These are phyloP conservation scores for Penicillium olsonii DNA, from an alignment of 2,329 filamentous ascomycete species.

Conservation along the genomic window DNA sequence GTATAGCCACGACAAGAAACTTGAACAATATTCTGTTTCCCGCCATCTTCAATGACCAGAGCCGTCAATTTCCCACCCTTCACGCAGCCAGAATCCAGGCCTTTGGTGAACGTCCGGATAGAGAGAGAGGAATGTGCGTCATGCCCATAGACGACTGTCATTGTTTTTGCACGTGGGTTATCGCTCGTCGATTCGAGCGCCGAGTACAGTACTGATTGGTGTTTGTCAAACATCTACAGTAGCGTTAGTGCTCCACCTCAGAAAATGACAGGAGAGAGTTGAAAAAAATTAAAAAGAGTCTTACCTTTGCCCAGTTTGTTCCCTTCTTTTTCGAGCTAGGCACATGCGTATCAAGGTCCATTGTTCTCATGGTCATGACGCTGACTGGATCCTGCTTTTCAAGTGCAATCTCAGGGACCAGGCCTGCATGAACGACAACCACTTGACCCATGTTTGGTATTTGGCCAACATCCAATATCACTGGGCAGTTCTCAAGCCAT, in stretches of 20 bases:
- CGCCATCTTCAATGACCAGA: slow-evolving; percentile 67
- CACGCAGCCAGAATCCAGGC: slow-evolving; percentile 82
- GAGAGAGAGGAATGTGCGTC: slow-evolving; percentile 73
- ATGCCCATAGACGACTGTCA: slow-evolving; percentile 83
- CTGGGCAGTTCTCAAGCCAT: slow-evolving; percentile 71
- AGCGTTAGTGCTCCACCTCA: neutral
- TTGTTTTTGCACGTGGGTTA: slow-evolving; percentile 40
- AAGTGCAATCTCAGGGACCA: slow-evolving; percentile 73
- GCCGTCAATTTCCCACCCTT: slow-evolving; percentile 75
- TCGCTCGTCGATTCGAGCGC: slow-evolving; percentile 18
- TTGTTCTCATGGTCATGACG: slow-evolving; percentile 89
- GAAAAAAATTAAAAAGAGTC: slow-evolving; percentile 4
- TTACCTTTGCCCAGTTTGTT: slow-evolving; percentile 65
- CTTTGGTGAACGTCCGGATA: slow-evolving; percentile 71
- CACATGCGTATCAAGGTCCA: slow-evolving; percentile 64
- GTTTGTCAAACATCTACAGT: slow-evolving; percentile 53
- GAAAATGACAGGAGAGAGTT: neutral
- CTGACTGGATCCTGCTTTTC: slow-evolving; percentile 73
- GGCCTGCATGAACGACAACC: slow-evolving; percentile 79
- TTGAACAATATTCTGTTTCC: slow-evolving; percentile 44
- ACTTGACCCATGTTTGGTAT: slow-evolving; percentile 64
- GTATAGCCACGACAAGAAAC: slow-evolving; percentile 43
- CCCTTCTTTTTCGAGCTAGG: slow-evolving; percentile 57
- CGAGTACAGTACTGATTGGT: slow-evolving; percentile 38
- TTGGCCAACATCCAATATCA: slow-evolving; percentile 74